Evolutionary conservation across 202 grass and related monocot species (phyloP).

Genomic region (Digitaria exilis): DNA sequence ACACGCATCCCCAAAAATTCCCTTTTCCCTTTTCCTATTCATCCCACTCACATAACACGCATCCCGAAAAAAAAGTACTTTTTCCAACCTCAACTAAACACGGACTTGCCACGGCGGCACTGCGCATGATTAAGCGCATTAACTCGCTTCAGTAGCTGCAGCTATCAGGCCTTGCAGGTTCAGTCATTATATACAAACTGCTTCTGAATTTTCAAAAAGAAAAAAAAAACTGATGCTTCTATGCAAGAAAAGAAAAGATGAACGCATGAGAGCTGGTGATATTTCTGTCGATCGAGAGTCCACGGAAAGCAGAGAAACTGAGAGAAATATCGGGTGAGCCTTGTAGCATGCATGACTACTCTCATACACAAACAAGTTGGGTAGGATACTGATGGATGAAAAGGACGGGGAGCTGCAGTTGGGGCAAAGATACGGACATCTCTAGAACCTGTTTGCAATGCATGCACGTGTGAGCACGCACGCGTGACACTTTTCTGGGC

Average conservation of each 20-base stretch:
- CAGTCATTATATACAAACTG: too few species aligned
- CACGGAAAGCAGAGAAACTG: too few species aligned
- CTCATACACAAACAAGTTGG: neutral
- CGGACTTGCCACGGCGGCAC: neutral
- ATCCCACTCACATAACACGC: too few species aligned
- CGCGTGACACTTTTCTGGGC: neutral
- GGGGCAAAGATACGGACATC: neutral
- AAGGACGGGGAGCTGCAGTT: neutral
- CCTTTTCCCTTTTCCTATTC: too few species aligned
- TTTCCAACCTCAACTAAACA: too few species aligned
- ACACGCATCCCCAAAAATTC: too few species aligned
- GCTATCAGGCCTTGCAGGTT: neutral
- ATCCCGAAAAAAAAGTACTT: too few species aligned
- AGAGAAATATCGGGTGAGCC: too few species aligned
- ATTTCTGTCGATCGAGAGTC: too few species aligned
- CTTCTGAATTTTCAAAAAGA: too few species aligned
- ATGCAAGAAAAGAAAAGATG: neutral
- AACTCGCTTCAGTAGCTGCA: neutral
- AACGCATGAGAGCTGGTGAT: neutral
- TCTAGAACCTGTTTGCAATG: neutral
- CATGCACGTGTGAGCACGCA: neutral
- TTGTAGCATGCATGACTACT: neutral
- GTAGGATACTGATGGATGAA: neutral
- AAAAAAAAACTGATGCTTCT: too few species aligned
- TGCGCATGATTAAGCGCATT: constrained; percentile 24